Evolutionary conservation across 2,329 filamentous ascomycete species (phyloP), one percentile per base, ranked within the genome.

Genomic region (Gremmenia infestans): DNA sequence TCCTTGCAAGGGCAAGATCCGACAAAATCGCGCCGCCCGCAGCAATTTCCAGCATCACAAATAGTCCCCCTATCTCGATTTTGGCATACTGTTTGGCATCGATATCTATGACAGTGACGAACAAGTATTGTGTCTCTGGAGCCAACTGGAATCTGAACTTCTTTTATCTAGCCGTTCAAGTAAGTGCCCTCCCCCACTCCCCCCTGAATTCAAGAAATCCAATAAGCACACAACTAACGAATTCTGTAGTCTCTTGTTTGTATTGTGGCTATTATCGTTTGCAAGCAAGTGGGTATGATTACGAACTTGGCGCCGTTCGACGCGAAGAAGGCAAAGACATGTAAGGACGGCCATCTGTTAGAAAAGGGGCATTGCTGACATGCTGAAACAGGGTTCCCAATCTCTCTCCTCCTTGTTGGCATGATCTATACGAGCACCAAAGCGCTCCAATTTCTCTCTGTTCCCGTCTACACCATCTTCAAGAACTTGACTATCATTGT

Each of bases 101-200:
- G n/a, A 99, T 99, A 71, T 83, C 93, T 73, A 99, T 99, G 94
- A 99, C 94, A 7, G 89, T 97, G n/a, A 94, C 95, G 73, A 99
- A 99, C 78, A 99, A 99, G 80, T 99, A 95, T 73, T 92, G 97
- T 60, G 84, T 99, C 48, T 97, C 91, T 7, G 94, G 94, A 58
- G 81, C 82, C 51, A 83, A 87, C 64, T 99, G 95, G 83, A 99
- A 99, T 75, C 76, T 99, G 68, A 96, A 96, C 75, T 96, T 97
- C 75, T 90, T 99, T 75, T 88, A 97, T 67, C 83, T 99, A 58
- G 87, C 85, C 59, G 81, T 97, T 59, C 94, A 97, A 86, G 93
- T 97, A 83, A 68, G 83, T 69, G n/a, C 22, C 19, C 23, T 19
- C 23, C 8, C 35, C 4, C 17, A 43, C 25, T 4, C 1, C 47